These are phyloP conservation scores for Phialophora macrospora DNA, from an alignment of 2,329 filamentous ascomycete species.

Conservation along the genomic window DNA sequence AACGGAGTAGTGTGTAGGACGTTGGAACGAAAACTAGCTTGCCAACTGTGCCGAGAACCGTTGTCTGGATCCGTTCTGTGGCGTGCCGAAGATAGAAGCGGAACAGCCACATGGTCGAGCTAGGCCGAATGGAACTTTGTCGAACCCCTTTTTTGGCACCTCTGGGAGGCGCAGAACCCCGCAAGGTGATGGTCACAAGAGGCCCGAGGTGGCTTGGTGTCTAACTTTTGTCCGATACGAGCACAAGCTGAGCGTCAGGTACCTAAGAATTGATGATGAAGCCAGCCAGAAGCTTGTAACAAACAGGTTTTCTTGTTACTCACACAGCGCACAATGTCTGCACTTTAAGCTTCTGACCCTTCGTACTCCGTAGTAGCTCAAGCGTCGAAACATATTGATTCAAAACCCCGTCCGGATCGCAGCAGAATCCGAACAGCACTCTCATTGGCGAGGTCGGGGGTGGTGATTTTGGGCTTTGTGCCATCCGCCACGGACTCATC, in stretches of 20 bases:
- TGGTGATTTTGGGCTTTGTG: slow-evolving; percentile 6
- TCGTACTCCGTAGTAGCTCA: not conserved
- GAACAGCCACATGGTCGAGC: slow-evolving; percentile 12
- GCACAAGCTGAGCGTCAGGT: not conserved
- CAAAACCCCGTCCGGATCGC: not conserved
- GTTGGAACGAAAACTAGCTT: not conserved
- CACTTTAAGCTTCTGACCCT: not conserved
- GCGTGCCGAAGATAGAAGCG: slow-evolving; percentile 18
- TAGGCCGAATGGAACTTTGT: slow-evolving; percentile 12
- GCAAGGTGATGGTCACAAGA: not conserved
- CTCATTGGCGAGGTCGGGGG: not conserved
- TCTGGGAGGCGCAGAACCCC: slow-evolving; percentile 8
- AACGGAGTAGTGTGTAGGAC: not conserved
- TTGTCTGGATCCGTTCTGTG: not conserved
- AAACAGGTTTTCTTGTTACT: not conserved
- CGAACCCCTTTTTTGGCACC: slow-evolving; percentile 12
- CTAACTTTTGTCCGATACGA: slow-evolving; percentile 2
- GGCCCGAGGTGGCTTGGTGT: slow-evolving; percentile 6
- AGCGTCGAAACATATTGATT: not conserved
- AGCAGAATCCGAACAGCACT: not conserved
- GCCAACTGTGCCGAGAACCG: not conserved
- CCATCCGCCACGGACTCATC: slow-evolving; percentile 6
- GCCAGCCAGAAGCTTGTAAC: slow-evolving; percentile 4
- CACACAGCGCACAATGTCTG: not conserved
- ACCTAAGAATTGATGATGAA: slow-evolving; percentile 4